phyloP scores from a whole-genome alignment of 2,329 filamentous ascomycete species.

The Amphichorda felina region DNA sequence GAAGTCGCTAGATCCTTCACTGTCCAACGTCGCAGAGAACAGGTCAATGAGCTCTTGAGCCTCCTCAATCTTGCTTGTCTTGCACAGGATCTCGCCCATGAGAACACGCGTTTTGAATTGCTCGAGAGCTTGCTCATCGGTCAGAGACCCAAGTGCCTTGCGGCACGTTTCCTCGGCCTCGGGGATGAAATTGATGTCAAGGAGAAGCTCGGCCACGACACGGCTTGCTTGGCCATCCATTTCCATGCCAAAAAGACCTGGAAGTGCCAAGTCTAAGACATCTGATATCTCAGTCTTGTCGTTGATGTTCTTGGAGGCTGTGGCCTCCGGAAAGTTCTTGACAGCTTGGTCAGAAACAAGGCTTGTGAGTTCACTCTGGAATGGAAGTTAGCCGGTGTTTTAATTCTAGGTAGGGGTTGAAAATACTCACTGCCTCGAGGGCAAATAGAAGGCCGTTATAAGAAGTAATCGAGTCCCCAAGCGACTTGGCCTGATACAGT shows the following conservation, averaged over 20 bases:
- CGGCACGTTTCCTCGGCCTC: slow-evolving; percentile 8
- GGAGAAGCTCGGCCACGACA: slow-evolving; percentile 9
- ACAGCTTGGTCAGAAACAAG: slow-evolving; percentile 8
- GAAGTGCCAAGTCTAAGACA: slow-evolving; percentile 7
- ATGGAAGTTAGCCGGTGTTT: not conserved
- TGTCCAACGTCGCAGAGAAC: not conserved
- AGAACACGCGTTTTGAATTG: slow-evolving; percentile 7
- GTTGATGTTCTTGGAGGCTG: no score
- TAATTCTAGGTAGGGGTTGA: not conserved
- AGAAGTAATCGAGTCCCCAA: no score
- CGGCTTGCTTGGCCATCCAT: slow-evolving; percentile 8
- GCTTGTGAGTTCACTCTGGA: not conserved
- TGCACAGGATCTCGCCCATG: slow-evolving; percentile 7
- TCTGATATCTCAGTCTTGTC: slow-evolving; percentile 3
- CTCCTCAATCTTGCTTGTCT: slow-evolving; percentile 4
- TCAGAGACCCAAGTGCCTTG: slow-evolving; percentile 6
- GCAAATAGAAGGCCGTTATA: no score
- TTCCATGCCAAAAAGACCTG: slow-evolving; percentile 9
- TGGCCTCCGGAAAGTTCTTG: slow-evolving; percentile 9
- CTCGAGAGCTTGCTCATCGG: slow-evolving; percentile 5
- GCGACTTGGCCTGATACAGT: not conserved
- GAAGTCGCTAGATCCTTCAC: slow-evolving; percentile 2
- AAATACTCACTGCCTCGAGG: no score
- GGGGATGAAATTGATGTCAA: slow-evolving; percentile 5
- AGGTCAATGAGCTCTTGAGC: slow-evolving; percentile 7